Conservation (phyloP, 2,329 filamentous ascomycete genomes). For the Neoascochyta sp. region DNA sequence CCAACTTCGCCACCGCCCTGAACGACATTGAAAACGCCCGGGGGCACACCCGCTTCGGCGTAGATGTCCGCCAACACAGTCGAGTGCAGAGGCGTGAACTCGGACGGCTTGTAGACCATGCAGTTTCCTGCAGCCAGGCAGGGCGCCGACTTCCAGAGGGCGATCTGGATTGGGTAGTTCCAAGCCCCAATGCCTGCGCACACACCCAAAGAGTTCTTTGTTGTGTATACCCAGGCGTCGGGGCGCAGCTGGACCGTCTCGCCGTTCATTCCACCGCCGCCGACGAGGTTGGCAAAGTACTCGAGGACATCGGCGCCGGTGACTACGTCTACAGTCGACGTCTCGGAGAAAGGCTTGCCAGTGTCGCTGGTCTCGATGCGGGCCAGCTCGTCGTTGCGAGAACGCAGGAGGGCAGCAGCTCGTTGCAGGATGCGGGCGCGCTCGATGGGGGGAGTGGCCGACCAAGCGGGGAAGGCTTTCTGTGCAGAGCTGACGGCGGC, state of each 20-base stretch:
- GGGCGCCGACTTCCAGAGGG: conserved; percentile 83
- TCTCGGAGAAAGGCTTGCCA: conserved; percentile 81
- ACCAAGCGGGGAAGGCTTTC: conserved; percentile 72
- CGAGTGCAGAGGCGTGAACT: conserved; percentile 81
- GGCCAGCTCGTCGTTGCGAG: conserved; percentile 76
- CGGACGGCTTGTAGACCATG: conserved; percentile 88
- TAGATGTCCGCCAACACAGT: conserved; percentile 73
- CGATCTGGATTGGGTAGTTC: conserved; percentile 91
- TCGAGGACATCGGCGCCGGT: conserved; percentile 83
- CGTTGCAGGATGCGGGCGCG: conserved; percentile 75
- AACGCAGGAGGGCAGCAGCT: conserved; percentile 69
- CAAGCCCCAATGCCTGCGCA: conserved; percentile 85
- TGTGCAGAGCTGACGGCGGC: conserved; percentile 68
- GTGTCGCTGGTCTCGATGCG: conserved; percentile 79
- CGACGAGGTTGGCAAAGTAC: conserved; percentile 78
- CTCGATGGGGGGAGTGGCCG: conserved; percentile 66
- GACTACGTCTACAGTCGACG: conserved; percentile 74
- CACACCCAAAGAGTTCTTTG: conserved; percentile 76
- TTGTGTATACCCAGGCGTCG: conserved; percentile 78
- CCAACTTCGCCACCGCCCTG: conserved; percentile 77
- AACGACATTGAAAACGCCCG: conserved; percentile 83
- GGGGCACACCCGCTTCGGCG: conserved; percentile 71
- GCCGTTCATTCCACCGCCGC: conserved; percentile 73
- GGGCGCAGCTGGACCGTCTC: conserved; percentile 71
- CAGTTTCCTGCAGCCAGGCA: conserved; percentile 83